Evolutionary conservation across 1,139 yeast species (phyloP).

Genomic region (Taphrina communis): DNA sequence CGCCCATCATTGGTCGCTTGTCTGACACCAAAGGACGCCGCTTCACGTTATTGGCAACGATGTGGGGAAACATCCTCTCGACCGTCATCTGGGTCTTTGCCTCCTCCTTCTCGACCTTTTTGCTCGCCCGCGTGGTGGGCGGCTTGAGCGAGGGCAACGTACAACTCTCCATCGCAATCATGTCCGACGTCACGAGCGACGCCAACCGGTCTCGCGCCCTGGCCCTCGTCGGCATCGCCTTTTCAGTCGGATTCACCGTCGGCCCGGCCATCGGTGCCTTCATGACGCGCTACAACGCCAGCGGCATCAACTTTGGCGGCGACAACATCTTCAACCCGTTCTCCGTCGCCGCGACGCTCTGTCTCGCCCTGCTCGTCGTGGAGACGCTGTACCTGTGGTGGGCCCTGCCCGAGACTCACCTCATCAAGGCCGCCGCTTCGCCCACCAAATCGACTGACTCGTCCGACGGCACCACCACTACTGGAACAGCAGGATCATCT

Average conservation of each 20-base stretch:
- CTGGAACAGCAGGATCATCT: neutral
- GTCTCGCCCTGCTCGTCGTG: conserved; percentile 30
- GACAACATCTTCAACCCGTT: conserved; percentile 33
- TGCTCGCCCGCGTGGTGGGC: conserved; percentile 37
- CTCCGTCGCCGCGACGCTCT: conserved; percentile 33
- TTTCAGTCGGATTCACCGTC: conserved; percentile 39
- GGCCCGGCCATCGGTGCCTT: conserved; percentile 41
- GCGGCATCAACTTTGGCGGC: conserved; percentile 30
- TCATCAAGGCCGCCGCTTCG: neutral
- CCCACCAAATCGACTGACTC: neutral
- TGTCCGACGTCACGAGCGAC: conserved; percentile 41
- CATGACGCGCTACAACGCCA: conserved; percentile 40
- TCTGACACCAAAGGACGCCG: conserved; percentile 35
- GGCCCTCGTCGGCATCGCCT: conserved; percentile 41
- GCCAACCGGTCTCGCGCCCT: conserved; percentile 39
- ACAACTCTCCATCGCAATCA: conserved; percentile 40
- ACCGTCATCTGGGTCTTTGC: conserved; percentile 42
- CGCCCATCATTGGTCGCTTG: conserved; percentile 38
- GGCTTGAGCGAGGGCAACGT: conserved; percentile 42
- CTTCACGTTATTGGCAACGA: conserved; percentile 32
- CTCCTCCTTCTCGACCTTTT: conserved; percentile 35
- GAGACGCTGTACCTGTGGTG: conserved; percentile 36
- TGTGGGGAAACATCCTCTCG: conserved; percentile 41
- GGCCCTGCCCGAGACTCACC: conserved; percentile 36
- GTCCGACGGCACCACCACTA: neutral